Evolutionary conservation across 768 basidiomycete genomes (phyloP).

Genomic region (Pulveroboletus ravenelii): DNA sequence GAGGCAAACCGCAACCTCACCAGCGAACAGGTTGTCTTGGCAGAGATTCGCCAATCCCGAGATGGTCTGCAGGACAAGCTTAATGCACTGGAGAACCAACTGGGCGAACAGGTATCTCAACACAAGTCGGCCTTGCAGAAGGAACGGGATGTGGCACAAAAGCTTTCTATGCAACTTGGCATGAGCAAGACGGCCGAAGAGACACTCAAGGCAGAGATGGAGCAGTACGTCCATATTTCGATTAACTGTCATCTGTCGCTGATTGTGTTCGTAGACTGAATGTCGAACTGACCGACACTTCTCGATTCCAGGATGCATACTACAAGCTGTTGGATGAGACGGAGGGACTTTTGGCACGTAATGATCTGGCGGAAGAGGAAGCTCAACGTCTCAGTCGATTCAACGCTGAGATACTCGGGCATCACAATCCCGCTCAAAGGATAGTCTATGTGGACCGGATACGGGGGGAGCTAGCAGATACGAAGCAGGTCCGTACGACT

Average conservation of each 20-base stretch:
- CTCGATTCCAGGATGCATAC: constrained; percentile 70
- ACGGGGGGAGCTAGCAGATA: constrained; percentile 71
- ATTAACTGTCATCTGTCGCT: background rate
- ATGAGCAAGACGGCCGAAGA: constrained; percentile 63
- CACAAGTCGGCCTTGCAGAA: constrained; percentile 38
- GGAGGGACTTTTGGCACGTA: constrained; percentile 57
- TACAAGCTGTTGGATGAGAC: constrained; percentile 59
- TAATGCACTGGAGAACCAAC: constrained; percentile 23
- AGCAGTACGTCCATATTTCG: constrained; percentile 45
- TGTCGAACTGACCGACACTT: constrained; percentile 53
- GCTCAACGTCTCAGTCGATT: constrained; percentile 68
- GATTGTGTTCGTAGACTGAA: constrained; percentile 32
- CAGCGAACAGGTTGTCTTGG: constrained; percentile 19
- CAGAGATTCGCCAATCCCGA: constrained; percentile 14
- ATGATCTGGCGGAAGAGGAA: constrained; percentile 78
- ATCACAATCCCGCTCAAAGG: constrained; percentile 78
- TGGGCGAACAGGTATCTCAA: constrained; percentile 30
- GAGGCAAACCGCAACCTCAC: constrained; percentile 18
- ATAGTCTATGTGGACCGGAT: constrained; percentile 86
- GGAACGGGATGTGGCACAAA: constrained; percentile 44
- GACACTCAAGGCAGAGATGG: constrained; percentile 61
- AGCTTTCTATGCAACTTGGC: constrained; percentile 47
- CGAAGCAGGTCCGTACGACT: constrained; percentile 61
- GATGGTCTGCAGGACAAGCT: constrained; percentile 27
- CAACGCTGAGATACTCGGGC: constrained; percentile 83